A percentile compares a stretch with the other conserved stretches of the same genome.
These are phyloP conservation scores for Cymbopogon flexuosus DNA, from an alignment of 202 grass and related monocot genomes.

Conservation along the genomic window DNA sequence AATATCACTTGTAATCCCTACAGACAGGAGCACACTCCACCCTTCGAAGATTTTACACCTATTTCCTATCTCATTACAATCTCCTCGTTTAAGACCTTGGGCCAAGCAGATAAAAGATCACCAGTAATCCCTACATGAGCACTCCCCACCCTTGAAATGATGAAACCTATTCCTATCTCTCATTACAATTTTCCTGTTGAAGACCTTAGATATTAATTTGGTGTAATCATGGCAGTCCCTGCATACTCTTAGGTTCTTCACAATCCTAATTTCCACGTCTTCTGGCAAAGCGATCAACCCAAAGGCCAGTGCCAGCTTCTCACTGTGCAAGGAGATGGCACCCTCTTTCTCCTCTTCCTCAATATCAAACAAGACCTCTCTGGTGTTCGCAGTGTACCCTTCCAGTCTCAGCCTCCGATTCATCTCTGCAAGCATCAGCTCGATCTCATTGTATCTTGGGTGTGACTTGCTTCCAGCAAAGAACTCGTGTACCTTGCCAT, in stretches of 20 bases:
- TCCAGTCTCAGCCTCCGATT: constrained; percentile 43
- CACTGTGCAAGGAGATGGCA: constrained; percentile 62
- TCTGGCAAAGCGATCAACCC: constrained; percentile 46
- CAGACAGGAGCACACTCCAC: constrained; percentile 62
- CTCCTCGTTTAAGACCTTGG: constrained; percentile 54
- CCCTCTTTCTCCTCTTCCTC: constrained; percentile 84
- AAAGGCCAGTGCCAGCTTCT: constrained; percentile 69
- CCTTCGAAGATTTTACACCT: constrained; percentile 73
- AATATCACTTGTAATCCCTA: constrained; percentile 59
- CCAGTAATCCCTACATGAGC: constrained; percentile 75
- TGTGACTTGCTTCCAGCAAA: constrained; percentile 46
- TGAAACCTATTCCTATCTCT: constrained; percentile 85
- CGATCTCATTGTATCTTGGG: constrained; percentile 55
- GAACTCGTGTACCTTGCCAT: constrained; percentile 54
- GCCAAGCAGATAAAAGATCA: constrained; percentile 19
- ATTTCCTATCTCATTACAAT: constrained; percentile 62
- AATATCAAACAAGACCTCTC: constrained; percentile 63
- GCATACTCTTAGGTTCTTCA: constrained; percentile 71
- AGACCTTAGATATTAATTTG: constrained; percentile 68
- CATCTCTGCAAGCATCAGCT: constrained; percentile 54
- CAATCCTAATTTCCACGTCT: constrained; percentile 44
- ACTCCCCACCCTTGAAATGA: constrained; percentile 69
- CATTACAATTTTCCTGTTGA: constrained; percentile 64
- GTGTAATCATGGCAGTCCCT: constrained; percentile 66
- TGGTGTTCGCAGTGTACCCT: constrained; percentile 52